Conservation (phyloP, 129 eudicot genomes). For the Arctium lappa region DNA sequence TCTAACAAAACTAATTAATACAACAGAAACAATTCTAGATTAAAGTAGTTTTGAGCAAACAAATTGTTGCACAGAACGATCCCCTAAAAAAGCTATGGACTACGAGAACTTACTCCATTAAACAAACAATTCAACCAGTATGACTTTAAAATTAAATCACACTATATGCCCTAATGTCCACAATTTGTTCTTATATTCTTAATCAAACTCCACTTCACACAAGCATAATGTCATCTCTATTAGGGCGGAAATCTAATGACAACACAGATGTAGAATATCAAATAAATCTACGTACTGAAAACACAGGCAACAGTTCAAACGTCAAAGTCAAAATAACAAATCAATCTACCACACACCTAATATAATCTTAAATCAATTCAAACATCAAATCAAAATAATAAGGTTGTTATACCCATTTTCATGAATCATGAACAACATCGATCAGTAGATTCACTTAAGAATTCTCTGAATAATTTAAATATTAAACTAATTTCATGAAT, state of each 20-base stretch:
- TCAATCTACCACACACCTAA: not conserved
- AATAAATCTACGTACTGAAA: not conserved
- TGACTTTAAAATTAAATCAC: not conserved
- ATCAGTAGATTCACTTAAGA: not conserved
- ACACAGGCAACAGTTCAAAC: too few relatives aligned
- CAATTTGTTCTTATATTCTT: too few relatives aligned
- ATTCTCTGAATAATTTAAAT: not conserved
- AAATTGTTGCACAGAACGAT: not conserved
- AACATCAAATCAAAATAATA: not conserved
- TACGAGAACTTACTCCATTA: too few relatives aligned
- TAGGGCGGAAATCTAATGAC: not conserved
- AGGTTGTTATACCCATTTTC: not conserved
- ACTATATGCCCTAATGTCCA: not conserved
- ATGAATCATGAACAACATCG: not conserved
- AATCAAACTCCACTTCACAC: not conserved
- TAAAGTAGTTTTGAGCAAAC: not conserved
- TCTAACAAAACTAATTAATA: not conserved
- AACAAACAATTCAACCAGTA: not conserved
- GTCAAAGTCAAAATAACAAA: not conserved
- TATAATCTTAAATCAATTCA: not conserved
- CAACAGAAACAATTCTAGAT: not conserved
- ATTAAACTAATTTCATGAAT: not conserved
- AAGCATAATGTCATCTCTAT: not conserved
- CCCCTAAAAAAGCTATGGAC: too few relatives aligned
- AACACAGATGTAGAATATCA: not conserved